A percentile compares a stretch with the other conserved stretches of the same genome.
phyloP scores from a whole-genome alignment of 495 filamentous ascomycete species.

The Daldinia grandis region DNA sequence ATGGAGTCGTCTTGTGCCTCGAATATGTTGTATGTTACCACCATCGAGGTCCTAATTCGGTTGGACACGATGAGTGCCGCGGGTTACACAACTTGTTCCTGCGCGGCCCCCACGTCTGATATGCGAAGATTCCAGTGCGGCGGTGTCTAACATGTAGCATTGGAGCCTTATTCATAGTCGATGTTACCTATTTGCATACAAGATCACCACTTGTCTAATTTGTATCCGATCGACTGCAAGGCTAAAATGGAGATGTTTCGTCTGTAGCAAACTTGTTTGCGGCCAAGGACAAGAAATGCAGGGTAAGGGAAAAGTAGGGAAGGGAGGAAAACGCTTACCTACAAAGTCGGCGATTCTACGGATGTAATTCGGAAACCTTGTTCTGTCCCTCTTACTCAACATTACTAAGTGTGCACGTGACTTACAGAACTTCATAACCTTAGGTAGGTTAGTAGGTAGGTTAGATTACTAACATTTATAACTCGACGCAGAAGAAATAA shows the following conservation, averaged over 20 bases:
- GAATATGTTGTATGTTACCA: conserved; percentile 5
- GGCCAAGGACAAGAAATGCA: not conserved
- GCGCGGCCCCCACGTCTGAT: conserved; percentile 5
- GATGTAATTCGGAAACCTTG: conserved; percentile 25
- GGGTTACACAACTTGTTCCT: conserved; percentile 1
- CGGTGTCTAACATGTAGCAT: conserved; percentile 5
- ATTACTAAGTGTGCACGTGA: not conserved
- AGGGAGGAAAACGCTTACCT: not conserved
- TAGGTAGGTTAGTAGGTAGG: too few relatives aligned
- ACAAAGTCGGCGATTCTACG: conserved; percentile 4
- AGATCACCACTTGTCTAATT: not conserved
- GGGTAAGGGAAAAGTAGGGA: not conserved
- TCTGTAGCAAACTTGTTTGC: not conserved
- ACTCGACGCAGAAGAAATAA: not conserved
- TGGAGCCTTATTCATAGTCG: not conserved
- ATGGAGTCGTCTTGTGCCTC: not conserved
- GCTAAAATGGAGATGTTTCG: not conserved
- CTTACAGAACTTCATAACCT: conserved; percentile 4
- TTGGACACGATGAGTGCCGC: conserved; percentile 5
- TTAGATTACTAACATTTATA: not conserved
- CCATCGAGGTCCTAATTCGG: not conserved
- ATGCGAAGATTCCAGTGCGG: conserved; percentile 25
- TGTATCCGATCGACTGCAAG: conserved; percentile 2
- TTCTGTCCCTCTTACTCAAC: not conserved
- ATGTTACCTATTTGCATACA: conserved; percentile 2